Percentiles rank a stretch among this genome's conserved stretches.
These are phyloP conservation scores for Teunomyces aglyptinius DNA, from an alignment of 805 yeast genomes.

Conservation along the genomic window DNA sequence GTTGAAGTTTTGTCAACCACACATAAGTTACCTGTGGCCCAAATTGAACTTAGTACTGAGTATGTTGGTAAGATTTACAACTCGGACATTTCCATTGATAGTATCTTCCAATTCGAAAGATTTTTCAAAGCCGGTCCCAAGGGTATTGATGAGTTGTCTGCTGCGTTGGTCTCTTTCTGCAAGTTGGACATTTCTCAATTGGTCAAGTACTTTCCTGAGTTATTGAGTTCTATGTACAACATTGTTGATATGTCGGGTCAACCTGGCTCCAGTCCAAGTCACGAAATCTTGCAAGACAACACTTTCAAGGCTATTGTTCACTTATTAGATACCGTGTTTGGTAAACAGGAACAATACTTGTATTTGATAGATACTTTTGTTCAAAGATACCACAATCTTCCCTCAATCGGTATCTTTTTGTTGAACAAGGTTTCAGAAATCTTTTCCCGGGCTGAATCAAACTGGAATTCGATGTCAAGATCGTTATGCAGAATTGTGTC, in stretches of 20 bases:
- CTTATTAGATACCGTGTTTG: conserved; percentile 59
- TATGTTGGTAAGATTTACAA: conserved; percentile 71
- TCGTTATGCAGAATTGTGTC: conserved; percentile 61
- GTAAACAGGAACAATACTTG: conserved; percentile 62
- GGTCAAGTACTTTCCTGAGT: conserved; percentile 59
- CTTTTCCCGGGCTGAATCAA: conserved; percentile 48
- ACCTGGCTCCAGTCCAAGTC: conserved; percentile 22
- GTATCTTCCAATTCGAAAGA: conserved; percentile 53
- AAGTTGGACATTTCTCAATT: conserved; percentile 53
- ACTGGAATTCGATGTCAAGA: conserved; percentile 64
- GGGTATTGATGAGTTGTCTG: conserved; percentile 45
- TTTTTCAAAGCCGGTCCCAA: conserved; percentile 42
- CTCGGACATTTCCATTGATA: conserved; percentile 52
- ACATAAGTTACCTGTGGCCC: conserved; percentile 40
- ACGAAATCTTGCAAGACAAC: conserved; percentile 32
- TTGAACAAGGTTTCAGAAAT: conserved; percentile 45
- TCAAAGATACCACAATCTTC: conserved; percentile 32
- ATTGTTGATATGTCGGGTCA: conserved; percentile 28
- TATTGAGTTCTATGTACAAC: conserved; percentile 39
- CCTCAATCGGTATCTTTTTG: conserved; percentile 52
- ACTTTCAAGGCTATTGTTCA: conserved; percentile 58
- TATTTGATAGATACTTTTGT: conserved; percentile 55
- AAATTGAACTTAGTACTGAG: conserved; percentile 53
- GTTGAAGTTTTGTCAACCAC: conserved; percentile 44
- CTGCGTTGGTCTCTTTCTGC: conserved; percentile 48